These are phyloP conservation scores for Phytophthora parvispora DNA, from an alignment of 352 stramenopile genomes.

Conservation along the genomic window DNA sequence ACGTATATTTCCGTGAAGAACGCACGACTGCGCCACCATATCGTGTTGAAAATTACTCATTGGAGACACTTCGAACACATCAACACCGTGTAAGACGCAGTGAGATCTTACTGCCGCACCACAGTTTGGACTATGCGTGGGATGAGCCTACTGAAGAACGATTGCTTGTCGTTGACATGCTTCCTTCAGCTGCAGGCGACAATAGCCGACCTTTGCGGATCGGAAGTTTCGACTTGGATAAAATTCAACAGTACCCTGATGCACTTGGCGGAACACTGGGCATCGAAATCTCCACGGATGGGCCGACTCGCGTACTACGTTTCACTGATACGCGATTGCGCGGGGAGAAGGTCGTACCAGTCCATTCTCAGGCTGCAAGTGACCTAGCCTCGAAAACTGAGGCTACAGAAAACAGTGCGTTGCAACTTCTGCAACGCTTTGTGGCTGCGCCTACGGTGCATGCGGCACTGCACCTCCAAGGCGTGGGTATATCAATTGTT, in stretches of 20 bases:
- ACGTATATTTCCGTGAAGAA: slow-evolving; percentile 85
- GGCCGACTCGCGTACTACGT: slow-evolving; percentile 88
- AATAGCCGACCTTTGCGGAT: slow-evolving; percentile 89
- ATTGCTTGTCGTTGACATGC: slow-evolving; percentile 89
- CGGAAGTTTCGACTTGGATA: slow-evolving; percentile 85
- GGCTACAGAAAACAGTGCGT: slow-evolving; percentile 21
- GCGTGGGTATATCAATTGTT: slow-evolving; percentile 82
- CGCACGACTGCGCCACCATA: slow-evolving; percentile 83
- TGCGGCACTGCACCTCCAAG: slow-evolving; percentile 65
- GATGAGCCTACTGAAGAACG: slow-evolving; percentile 87
- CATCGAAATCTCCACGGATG: slow-evolving; percentile 87
- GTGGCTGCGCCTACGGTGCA: slow-evolving; percentile 64
- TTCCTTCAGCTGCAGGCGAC: slow-evolving; percentile 87
- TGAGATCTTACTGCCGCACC: slow-evolving; percentile 89
- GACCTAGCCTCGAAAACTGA: slow-evolving; percentile 38
- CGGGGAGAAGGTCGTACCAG: slow-evolving; percentile 38
- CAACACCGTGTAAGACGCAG: slow-evolving; percentile 84
- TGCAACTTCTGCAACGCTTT: slow-evolving; percentile 60
- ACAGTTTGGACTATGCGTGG: slow-evolving; percentile 91
- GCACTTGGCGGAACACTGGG: slow-evolving; percentile 76
- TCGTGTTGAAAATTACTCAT: slow-evolving; percentile 90
- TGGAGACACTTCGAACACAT: slow-evolving; percentile 90
- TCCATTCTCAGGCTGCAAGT: slow-evolving; percentile 31
- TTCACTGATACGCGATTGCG: slow-evolving; percentile 88
- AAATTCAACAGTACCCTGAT: slow-evolving; percentile 85